Conservation (phyloP, 805 yeast species). For the Tetrapisispora pingtungensis region DNA sequence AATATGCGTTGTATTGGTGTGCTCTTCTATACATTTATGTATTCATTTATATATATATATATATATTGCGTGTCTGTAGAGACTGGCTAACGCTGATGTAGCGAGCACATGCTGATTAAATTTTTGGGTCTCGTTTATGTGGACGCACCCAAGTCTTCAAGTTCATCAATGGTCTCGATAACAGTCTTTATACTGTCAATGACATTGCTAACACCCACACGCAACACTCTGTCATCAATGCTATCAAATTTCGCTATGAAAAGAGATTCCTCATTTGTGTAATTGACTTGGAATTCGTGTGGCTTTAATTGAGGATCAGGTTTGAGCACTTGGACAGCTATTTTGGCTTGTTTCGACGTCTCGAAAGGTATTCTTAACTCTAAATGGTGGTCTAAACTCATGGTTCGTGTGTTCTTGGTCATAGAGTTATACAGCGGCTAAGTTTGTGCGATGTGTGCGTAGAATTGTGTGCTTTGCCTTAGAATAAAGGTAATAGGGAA, state of each 20-base stretch:
- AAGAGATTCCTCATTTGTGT: slow-evolving; percentile 28
- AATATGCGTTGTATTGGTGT: no score
- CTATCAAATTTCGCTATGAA: slow-evolving; percentile 47
- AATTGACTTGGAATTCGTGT: slow-evolving; percentile 46
- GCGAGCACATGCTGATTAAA: no score
- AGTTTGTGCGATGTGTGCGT: no score
- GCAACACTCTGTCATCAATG: slow-evolving; percentile 58
- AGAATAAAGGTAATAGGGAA: no score
- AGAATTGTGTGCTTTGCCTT: no score
- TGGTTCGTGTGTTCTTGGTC: neutral
- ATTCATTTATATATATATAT: no score
- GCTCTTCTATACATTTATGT: no score
- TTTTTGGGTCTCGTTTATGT: no score
- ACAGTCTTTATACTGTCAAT: slow-evolving; percentile 69
- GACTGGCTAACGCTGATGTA: no score
- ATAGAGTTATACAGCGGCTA: neutral
- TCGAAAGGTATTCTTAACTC: slow-evolving; percentile 55
- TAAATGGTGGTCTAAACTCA: slow-evolving; percentile 4
- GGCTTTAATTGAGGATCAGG: slow-evolving; percentile 81
- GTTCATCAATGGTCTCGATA: slow-evolving; percentile 67
- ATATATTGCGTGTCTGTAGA: no score
- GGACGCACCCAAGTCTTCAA: neutral
- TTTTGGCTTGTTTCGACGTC: slow-evolving; percentile 44
- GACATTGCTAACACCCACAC: slow-evolving; percentile 78
- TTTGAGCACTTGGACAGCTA: slow-evolving; percentile 48